Evolutionary conservation across 2,329 filamentous ascomycete genomes (phyloP).

Genomic region (Sphaerulina populicola): DNA sequence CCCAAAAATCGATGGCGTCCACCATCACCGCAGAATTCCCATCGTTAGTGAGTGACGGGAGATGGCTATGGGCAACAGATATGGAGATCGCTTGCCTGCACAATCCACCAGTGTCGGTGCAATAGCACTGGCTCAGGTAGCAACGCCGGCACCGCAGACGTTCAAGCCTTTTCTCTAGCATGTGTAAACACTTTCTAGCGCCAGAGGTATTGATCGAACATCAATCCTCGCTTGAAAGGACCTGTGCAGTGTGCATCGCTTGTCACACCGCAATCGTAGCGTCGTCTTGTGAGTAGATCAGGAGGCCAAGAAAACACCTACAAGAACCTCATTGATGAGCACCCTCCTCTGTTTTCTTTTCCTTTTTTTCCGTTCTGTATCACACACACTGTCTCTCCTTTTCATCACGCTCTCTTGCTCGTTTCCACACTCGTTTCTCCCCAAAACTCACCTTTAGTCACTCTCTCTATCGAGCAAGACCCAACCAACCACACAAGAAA

Average conservation of each 20-base stretch:
- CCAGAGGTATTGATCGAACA: slow-evolving; percentile 4
- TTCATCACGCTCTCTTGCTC: neutral
- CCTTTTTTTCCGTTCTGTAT: too few species aligned
- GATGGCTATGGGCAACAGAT: neutral
- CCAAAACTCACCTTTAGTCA: too few species aligned
- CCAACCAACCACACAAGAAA: too few species aligned
- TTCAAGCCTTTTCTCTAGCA: neutral
- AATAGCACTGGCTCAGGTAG: neutral
- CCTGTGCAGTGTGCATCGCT: neutral
- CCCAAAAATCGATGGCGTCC: neutral
- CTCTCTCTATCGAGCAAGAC: too few species aligned
- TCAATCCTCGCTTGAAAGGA: neutral
- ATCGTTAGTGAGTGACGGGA: neutral
- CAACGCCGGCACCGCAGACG: slow-evolving; percentile 1
- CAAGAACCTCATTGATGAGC: slow-evolving; percentile 1
- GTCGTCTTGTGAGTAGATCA: neutral
- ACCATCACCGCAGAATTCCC: neutral
- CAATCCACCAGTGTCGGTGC: neutral
- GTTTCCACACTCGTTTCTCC: slow-evolving; percentile 1
- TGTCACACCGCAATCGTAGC: neutral
- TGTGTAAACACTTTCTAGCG: neutral
- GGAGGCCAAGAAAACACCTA: slow-evolving; percentile 2
- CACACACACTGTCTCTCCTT: neutral
- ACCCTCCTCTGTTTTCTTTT: too few species aligned
- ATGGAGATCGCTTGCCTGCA: neutral